phyloP scores from a whole-genome alignment of 306 rosid genomes.

The Cyamopsis tetragonoloba region DNA sequence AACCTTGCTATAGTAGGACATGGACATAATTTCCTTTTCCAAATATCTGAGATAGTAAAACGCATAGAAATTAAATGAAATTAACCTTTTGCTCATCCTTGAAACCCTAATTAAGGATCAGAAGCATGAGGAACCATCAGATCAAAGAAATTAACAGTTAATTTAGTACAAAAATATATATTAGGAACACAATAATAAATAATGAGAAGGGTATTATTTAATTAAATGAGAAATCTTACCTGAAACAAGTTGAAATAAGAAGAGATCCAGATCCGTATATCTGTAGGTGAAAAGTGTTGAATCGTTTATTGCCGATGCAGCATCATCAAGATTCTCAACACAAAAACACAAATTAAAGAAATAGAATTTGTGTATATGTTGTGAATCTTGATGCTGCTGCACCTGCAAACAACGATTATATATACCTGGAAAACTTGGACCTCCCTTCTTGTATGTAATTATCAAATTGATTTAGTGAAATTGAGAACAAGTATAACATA shows the following conservation, averaged over 20 bases:
- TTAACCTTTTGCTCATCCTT: neutral
- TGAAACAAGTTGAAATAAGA: too few species aligned
- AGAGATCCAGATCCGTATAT: too few species aligned
- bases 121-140: neutral
- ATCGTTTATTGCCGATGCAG: slow-evolving; percentile 93
- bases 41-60: neutral
- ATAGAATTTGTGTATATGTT: slow-evolving; percentile 22
- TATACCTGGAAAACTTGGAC: too few species aligned
- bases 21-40: neutral
- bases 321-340: slow-evolving; percentile 99
- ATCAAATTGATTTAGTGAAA: neutral
- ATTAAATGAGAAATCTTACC: slow-evolving; percentile 23
- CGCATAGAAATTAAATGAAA: neutral
- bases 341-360: neutral
- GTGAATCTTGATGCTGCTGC: slow-evolving; percentile 99
- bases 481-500: neutral
- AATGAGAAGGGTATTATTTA: neutral
- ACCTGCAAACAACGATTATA: slow-evolving; percentile 67
- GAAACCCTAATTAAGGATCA: slow-evolving; percentile 23
- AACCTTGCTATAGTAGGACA: too few species aligned
- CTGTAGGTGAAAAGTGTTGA: too few species aligned
- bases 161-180: neutral
- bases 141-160: neutral
- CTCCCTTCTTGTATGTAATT: neutral
- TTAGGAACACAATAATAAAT: neutral